A percentile compares a stretch with the other conserved stretches of the same genome.
phyloP scores from a whole-genome alignment of 495 filamentous ascomycete species.

The Podospora sp. region DNA sequence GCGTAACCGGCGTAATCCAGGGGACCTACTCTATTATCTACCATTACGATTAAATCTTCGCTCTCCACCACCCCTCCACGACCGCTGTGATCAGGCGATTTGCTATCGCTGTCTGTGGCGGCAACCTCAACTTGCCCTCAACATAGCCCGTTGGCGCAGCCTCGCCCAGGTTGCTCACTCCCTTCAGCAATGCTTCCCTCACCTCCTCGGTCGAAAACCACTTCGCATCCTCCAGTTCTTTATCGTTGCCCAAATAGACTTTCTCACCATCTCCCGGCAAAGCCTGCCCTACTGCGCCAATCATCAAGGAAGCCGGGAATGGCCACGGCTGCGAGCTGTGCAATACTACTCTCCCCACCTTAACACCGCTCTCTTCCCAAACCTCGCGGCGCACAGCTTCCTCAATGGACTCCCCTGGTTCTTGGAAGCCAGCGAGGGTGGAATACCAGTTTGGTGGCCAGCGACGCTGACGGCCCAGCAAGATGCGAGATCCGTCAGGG shows the following conservation, averaged over 20 bases:
- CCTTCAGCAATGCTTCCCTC: slow-evolving; percentile 60
- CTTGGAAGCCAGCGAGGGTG: slow-evolving; percentile 91
- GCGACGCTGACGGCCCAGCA: slow-evolving; percentile 82
- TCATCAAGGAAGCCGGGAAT: slow-evolving; percentile 81
- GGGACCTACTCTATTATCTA: too few relatives aligned
- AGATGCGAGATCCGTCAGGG: slow-evolving; percentile 68
- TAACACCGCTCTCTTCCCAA: slow-evolving; percentile 91
- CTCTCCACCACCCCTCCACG: slow-evolving; percentile 43
- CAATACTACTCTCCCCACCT: slow-evolving; percentile 82
- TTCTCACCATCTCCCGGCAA: slow-evolving; percentile 72
- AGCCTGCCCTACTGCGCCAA: slow-evolving; percentile 89
- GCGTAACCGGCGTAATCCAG: too few relatives aligned
- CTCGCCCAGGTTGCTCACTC: slow-evolving; percentile 69
- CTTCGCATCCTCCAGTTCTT: slow-evolving; percentile 84
- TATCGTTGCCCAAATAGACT: slow-evolving; percentile 82
- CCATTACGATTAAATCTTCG: slow-evolving; percentile 41
- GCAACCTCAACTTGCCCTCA: slow-evolving; percentile 70
- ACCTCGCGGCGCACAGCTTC: slow-evolving; percentile 94
- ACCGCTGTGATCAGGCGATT: slow-evolving; percentile 65
- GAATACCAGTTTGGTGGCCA: slow-evolving; percentile 86
- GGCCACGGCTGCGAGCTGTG: slow-evolving; percentile 85
- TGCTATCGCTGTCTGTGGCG: slow-evolving; percentile 77
- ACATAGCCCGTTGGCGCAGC: slow-evolving; percentile 64
- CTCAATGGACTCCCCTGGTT: slow-evolving; percentile 92
- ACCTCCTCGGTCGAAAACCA: slow-evolving; percentile 80